Base-by-base conservation (phyloP, 192 early-diverging fungal species). In the Coemansia nantahalensis region DNA sequence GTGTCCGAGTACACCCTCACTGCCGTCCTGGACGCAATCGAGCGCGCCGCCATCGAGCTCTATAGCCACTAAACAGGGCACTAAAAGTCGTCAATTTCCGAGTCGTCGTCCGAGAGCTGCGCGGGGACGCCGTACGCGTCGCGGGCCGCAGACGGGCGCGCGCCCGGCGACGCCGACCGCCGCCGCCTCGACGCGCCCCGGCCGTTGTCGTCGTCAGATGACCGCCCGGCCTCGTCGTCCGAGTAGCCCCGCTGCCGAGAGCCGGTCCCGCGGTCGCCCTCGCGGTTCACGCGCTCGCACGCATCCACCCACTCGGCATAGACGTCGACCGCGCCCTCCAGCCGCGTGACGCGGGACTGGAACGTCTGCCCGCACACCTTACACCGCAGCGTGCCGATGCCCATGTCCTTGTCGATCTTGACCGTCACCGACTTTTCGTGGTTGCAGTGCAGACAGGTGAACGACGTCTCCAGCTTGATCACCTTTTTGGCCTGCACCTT, bases 231-330 rank as follows among this genome's bases (percentile, higher is more conserved):
- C 26, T 28, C 26, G 26, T 28, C 26, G 26, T 28, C 26, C 26
- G 26, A 41, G 3, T 21, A 17, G 12, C 21, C 30, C 16, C 17
- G 16, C 3, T n/a, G 18, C 7, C 18, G 12, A 1, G 12, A 17
- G n/a, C 10, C 37, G 37, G 22, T 55, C 34, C 12, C 26, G 23
- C 13, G 36, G 24, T 7, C 17, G 17, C 24, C 28, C 14, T 19
- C 30, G 8, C 39, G 50, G 31, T 52, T 44, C 30, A 79, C 80
- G 34, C 82, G 77, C 45, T 92, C 89, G 52, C 83, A 85, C 1
- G 87, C 82, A 71, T 96, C 94, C 23, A 97, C 79, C 92, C 92
- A 97, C 30, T 86, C 89, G 23, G 80, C 80, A 49, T 97, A 97
- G 10, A 97, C 89, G 65, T 97, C 94, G 13, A 93, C 83, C 7